phyloP scores from a whole-genome alignment of 768 basidiomycete species.

The Imleria badia region DNA sequence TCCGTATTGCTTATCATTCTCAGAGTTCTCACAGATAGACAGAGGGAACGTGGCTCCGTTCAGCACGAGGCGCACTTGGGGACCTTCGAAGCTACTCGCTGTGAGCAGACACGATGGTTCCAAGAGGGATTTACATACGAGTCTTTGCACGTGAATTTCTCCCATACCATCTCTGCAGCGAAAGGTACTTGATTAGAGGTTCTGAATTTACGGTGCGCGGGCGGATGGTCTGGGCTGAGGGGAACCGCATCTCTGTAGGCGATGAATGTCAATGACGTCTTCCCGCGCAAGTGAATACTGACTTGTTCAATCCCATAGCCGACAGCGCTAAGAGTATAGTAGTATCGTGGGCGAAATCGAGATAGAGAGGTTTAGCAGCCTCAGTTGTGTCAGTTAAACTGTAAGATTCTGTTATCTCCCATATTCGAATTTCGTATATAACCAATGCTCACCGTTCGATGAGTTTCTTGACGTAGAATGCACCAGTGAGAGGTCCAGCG shows the following conservation, averaged over 20 bases:
- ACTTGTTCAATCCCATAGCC: slow-evolving; percentile 39
- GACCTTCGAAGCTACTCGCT: slow-evolving; percentile 29
- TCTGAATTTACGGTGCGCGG: slow-evolving; percentile 33
- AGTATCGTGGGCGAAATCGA: slow-evolving; percentile 44
- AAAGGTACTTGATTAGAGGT: slow-evolving; percentile 41
- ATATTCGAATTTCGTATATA: background rate
- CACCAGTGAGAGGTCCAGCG: slow-evolving; percentile 36
- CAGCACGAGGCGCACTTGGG: slow-evolving; percentile 42
- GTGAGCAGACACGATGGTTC: background rate
- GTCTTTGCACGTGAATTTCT: slow-evolving; percentile 39
- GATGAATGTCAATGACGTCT: background rate
- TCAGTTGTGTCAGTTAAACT: slow-evolving; percentile 37
- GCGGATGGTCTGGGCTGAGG: slow-evolving; percentile 29
- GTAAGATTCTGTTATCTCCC: background rate
- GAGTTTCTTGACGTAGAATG: too few relatives aligned
- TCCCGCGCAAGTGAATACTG: background rate
- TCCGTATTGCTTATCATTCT: slow-evolving; percentile 32
- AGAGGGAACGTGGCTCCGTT: slow-evolving; percentile 41
- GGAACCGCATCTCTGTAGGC: slow-evolving; percentile 30
- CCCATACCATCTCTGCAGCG: slow-evolving; percentile 43
- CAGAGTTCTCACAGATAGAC: slow-evolving; percentile 29
- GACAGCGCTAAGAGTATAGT: slow-evolving; percentile 39
- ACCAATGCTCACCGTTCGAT: too few relatives aligned
- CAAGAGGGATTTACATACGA: slow-evolving; percentile 23
- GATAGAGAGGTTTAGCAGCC: slow-evolving; percentile 31